Percentiles rank a stretch among this genome's conserved stretches.
Evolutionary conservation across 192 early-diverging fungal species (phyloP).

Genomic region (Dissophora globulifera): DNA sequence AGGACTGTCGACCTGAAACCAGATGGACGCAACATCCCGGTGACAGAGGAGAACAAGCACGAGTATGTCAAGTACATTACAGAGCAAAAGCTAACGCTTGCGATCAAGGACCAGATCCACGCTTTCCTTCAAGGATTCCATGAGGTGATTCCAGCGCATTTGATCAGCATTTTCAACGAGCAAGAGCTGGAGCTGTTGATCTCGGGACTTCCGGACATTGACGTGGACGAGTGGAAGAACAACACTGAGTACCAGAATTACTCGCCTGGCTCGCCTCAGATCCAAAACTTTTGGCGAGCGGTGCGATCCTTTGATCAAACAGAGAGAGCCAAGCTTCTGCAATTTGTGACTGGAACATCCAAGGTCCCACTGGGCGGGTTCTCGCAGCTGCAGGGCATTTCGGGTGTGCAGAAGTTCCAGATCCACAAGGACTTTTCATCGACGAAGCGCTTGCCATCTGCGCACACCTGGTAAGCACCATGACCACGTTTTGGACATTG

Average conservation of each 20-base stretch:
- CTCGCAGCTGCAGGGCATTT: constrained; percentile 89
- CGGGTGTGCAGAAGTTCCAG: constrained; percentile 98
- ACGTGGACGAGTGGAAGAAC: constrained; percentile 99
- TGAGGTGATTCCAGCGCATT: constrained; percentile 90
- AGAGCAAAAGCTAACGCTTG: constrained; percentile 88
- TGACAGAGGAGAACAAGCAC: constrained; percentile 96
- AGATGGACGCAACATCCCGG: constrained; percentile 85
- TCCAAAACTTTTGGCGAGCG: constrained; percentile 99
- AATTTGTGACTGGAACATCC: constrained; percentile 97
- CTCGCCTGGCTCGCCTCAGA: constrained; percentile 83
- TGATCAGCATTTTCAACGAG: constrained; percentile 98
- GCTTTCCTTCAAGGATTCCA: constrained; percentile 95
- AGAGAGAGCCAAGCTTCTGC: constrained; percentile 96
- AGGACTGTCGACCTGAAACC: constrained; percentile 89
- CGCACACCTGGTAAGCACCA: constrained; percentile 90
- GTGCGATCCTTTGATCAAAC: constrained; percentile 98
- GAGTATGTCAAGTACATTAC: constrained; percentile 96
- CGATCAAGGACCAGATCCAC: constrained; percentile 96
- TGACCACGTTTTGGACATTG: too few relatives aligned
- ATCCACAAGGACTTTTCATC: constrained; percentile 96
- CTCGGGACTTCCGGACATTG: constrained; percentile 98
- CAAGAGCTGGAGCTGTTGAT: constrained; percentile 98
- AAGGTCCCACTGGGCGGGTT: constrained; percentile 99
- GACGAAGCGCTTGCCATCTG: constrained; percentile 88
- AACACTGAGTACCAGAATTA: constrained; percentile 97